phyloP scores from a whole-genome alignment of 2,329 filamentous ascomycete species.

The Nemania sp. region DNA sequence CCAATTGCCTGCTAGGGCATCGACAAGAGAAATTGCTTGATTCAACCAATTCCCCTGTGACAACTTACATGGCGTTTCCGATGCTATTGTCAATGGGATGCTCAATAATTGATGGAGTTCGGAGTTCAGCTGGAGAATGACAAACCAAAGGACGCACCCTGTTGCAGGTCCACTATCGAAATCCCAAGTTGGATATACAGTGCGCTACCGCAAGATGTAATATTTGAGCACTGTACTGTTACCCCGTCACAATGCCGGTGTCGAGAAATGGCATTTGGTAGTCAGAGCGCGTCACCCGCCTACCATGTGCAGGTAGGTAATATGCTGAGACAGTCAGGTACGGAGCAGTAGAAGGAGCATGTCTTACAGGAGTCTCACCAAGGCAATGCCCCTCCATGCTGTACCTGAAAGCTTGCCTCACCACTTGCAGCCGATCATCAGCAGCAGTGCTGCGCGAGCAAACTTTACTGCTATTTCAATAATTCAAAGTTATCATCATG shows the following conservation, averaged over 20 bases:
- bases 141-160: no score
- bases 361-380: conserved; percentile 2
- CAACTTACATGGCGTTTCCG: no score
- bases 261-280: background rate
- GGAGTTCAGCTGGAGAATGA: no score
- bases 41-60: no score
- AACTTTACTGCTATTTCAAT: background rate
- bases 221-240: conserved; percentile 1
- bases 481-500: background rate
- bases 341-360: background rate
- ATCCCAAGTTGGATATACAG: conserved; percentile 8
- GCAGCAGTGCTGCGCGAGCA: background rate
- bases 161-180: no score
- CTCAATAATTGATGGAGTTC: conserved; percentile 7
- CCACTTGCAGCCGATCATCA: background rate
- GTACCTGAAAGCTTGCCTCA: conserved; percentile 26
- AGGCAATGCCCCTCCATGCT: conserved; percentile 16
- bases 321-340: background rate
- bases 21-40: conserved; percentile 14
- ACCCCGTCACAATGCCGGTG: conserved; percentile 1
- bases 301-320: background rate
- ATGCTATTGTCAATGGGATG: conserved; percentile 8
- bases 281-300: conserved; percentile 19
- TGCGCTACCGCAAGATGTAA: background rate
- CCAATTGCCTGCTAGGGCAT: conserved; percentile 13